Evolutionary conservation across 2,329 filamentous ascomycete genomes (phyloP).

Genomic region (Colletotrichum orbiculare): DNA sequence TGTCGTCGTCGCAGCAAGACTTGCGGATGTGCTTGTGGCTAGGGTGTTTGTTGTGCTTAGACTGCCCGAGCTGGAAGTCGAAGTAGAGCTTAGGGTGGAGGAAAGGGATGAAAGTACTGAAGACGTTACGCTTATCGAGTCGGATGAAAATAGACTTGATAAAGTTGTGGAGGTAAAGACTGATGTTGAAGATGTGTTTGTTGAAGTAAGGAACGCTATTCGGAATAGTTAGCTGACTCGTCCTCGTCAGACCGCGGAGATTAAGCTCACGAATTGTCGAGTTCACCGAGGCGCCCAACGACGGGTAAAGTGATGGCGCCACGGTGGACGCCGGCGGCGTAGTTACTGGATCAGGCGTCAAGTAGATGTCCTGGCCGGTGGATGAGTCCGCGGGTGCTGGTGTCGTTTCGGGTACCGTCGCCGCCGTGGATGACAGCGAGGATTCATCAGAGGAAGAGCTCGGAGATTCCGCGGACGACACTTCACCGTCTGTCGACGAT

Average conservation of each 20-base stretch:
- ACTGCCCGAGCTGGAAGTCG: neutral
- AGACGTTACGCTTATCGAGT: conserved; percentile 23
- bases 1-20: neutral
- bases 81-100: conserved; percentile 6
- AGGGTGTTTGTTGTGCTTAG: conserved; percentile 19
- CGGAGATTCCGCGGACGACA: conserved; percentile 5
- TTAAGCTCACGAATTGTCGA: conserved; percentile 40
- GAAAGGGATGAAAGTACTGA: conserved; percentile 28
- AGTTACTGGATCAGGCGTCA: conserved; percentile 48
- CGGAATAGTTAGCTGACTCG: conserved; percentile 9
- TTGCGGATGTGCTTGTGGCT: conserved; percentile 25
- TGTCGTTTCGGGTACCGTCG: conserved; percentile 39
- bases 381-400: conserved; percentile 40
- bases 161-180: conserved; percentile 32
- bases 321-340: conserved; percentile 19
- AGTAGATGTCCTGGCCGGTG: conserved; percentile 30
- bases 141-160: conserved; percentile 31
- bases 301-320: conserved; percentile 30
- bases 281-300: conserved; percentile 39
- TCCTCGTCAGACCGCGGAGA: neutral
- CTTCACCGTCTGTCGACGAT: conserved; percentile 15
- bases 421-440: conserved; percentile 27
- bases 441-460: conserved; percentile 12
- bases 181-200: conserved; percentile 35
- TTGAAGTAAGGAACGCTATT: conserved; percentile 34